phyloP scores from a whole-genome alignment of 2,329 filamentous ascomycete species.

The Ilyonectria robusta region DNA sequence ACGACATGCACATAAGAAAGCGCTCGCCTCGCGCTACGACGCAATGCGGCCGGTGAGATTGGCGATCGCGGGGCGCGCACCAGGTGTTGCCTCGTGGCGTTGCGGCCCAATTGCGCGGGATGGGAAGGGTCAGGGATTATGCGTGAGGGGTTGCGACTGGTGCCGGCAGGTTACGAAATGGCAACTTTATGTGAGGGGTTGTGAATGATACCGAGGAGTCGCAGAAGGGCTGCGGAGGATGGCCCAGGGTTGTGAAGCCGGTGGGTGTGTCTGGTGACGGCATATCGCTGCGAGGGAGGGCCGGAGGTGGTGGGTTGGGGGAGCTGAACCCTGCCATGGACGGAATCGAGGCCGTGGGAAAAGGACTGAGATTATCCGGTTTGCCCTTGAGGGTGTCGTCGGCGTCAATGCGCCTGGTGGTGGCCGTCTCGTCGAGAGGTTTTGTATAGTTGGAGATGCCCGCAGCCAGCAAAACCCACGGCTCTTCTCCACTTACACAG shows the following conservation, averaged over 20 bases:
- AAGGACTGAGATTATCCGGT: not conserved
- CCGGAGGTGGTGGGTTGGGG: conserved; percentile 41
- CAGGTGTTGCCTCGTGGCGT: conserved; percentile 19
- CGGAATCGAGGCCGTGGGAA: conserved; percentile 22
- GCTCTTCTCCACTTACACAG: conserved; percentile 6
- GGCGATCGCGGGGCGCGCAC: conserved; percentile 29
- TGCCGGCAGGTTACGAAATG: too few relatives aligned
- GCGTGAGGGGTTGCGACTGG: too few relatives aligned
- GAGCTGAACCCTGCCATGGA: conserved; percentile 26
- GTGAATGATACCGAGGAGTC: too few relatives aligned
- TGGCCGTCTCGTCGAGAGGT: too few relatives aligned
- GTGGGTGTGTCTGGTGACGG: not conserved
- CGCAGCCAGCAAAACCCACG: not conserved
- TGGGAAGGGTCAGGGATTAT: too few relatives aligned
- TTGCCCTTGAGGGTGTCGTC: not conserved
- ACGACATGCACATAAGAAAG: conserved; percentile 20
- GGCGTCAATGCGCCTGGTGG: not conserved
- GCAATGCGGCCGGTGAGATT: not conserved
- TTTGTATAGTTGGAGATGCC: conserved; percentile 12
- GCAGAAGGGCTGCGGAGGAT: too few relatives aligned
- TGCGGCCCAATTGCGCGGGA: conserved; percentile 43
- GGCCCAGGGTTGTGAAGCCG: too few relatives aligned
- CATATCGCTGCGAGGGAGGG: not conserved
- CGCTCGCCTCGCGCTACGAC: conserved; percentile 23
- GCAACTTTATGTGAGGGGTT: too few relatives aligned